Percentiles rank a stretch among this genome's conserved stretches.
Conservation (phyloP, 768 basidiomycete species). For the Pulveroboletus sp. region DNA sequence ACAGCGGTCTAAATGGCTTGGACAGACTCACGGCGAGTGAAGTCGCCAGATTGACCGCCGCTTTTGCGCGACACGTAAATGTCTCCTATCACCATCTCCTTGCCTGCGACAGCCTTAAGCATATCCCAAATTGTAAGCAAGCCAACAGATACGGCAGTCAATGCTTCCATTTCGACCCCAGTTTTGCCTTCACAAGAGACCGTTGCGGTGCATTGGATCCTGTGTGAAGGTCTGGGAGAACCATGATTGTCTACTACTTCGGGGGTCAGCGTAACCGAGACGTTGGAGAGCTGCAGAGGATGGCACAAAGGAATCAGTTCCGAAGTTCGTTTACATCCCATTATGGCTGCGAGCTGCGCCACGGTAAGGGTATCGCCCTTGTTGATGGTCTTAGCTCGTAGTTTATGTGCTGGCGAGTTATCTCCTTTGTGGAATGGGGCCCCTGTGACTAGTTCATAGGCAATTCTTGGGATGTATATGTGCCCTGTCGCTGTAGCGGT, state of each 20-base stretch:
- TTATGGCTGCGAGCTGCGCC: constrained; percentile 82
- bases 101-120: constrained; percentile 87
- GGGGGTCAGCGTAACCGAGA: constrained; percentile 58
- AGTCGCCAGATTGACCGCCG: constrained; percentile 75
- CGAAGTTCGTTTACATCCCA: constrained; percentile 81
- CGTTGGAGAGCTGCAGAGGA: constrained; percentile 66
- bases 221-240: constrained; percentile 31
- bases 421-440: constrained; percentile 3
- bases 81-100: constrained; percentile 74
- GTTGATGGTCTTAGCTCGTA: constrained; percentile 45
- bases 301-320: constrained; percentile 87
- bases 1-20: neutral
- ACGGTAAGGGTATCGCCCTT: constrained; percentile 74
- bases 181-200: constrained; percentile 77
- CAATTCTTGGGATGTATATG: constrained; percentile 61
- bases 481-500: constrained; percentile 70
- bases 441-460: constrained; percentile 58
- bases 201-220: constrained; percentile 59
- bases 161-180: constrained; percentile 91
- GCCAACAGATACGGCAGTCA: constrained; percentile 76
- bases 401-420: constrained; percentile 25
- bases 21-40: constrained; percentile 30
- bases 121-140: constrained; percentile 89
- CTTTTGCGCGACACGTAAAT: constrained; percentile 62
- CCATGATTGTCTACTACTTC: constrained; percentile 25